phyloP scores from a whole-genome alignment of 805 yeast species.

The Lipomyces yamanashiensis region DNA sequence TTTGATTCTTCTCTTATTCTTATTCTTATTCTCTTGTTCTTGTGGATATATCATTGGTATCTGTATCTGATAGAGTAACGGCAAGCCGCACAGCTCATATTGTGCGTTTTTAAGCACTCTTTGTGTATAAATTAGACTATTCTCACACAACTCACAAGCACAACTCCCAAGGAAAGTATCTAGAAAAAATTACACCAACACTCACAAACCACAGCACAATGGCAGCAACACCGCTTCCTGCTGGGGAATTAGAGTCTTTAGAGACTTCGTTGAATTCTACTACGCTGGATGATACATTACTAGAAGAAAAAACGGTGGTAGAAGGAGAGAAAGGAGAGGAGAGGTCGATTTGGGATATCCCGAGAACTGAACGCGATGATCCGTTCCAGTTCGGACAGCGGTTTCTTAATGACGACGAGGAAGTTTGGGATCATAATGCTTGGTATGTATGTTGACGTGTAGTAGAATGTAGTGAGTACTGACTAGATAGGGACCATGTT shows the following conservation, averaged over 20 bases:
- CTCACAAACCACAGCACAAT: too few species aligned
- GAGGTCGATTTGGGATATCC: constrained; percentile 33
- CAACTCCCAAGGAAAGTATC: too few species aligned
- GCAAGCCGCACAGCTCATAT: too few species aligned
- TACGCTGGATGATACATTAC: neutral
- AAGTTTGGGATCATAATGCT: constrained; percentile 89
- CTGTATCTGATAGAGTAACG: too few species aligned
- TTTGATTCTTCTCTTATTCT: neutral
- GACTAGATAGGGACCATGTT: constrained; percentile 72
- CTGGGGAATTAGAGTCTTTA: neutral
- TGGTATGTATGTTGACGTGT: constrained; percentile 50
- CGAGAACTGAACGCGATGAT: constrained; percentile 37
- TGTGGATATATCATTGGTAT: neutral
- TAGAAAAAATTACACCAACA: too few species aligned
- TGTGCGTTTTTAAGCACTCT: too few species aligned
- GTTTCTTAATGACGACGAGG: constrained; percentile 66
- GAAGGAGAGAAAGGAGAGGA: neutral
- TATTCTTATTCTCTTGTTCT: neutral
- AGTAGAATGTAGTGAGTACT: neutral
- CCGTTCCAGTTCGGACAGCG: constrained; percentile 95
- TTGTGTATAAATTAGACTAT: too few species aligned
- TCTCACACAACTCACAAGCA: too few species aligned
- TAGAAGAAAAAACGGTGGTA: neutral
- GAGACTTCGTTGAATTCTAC: neutral
- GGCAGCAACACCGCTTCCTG: too few species aligned